Evolutionary conservation across 768 basidiomycete species (phyloP).

Genomic region (Dentipellis sp.): DNA sequence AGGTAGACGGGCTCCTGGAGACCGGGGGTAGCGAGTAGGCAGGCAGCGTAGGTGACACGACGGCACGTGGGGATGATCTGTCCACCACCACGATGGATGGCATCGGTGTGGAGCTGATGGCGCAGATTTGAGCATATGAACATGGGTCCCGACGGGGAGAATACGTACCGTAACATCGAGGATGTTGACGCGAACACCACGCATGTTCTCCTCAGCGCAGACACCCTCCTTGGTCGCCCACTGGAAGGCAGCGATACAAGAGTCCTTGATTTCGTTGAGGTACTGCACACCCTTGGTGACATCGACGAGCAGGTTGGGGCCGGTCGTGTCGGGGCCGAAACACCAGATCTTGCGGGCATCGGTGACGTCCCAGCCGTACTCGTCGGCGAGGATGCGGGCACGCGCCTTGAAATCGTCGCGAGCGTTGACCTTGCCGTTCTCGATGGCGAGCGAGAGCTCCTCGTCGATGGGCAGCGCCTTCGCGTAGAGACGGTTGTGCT

Average conservation of each 20-base stretch:
- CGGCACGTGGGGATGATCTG: constrained; percentile 96
- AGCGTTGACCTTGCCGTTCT: constrained; percentile 71
- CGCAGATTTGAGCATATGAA: constrained; percentile 3
- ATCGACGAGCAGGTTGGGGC: constrained; percentile 94
- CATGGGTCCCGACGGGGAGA: neutral
- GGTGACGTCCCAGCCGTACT: constrained; percentile 97
- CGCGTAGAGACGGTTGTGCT: constrained; percentile 97
- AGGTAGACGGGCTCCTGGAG: constrained; percentile 97
- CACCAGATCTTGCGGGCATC: constrained; percentile 99
- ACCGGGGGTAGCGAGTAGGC: constrained; percentile 81
- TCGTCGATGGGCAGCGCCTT: constrained; percentile 93
- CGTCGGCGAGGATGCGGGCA: constrained; percentile 92
- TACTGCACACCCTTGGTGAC: constrained; percentile 99
- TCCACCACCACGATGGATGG: constrained; percentile 98
- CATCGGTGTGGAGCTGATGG: constrained; percentile 86
- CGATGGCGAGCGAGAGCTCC: constrained; percentile 90
- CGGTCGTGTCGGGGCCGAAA: constrained; percentile 98
- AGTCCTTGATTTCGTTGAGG: constrained; percentile 99
- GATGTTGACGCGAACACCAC: constrained; percentile 93
- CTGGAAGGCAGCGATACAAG: constrained; percentile 97
- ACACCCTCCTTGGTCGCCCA: constrained; percentile 99
- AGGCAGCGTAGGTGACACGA: constrained; percentile 93
- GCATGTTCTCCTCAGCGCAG: constrained; percentile 96
- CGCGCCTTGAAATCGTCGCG: constrained; percentile 98
- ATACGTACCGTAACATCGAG: constrained; percentile 83